Base-by-base conservation (phyloP, 441 rosid species). In the Pelargonium cotyledonis region DNA sequence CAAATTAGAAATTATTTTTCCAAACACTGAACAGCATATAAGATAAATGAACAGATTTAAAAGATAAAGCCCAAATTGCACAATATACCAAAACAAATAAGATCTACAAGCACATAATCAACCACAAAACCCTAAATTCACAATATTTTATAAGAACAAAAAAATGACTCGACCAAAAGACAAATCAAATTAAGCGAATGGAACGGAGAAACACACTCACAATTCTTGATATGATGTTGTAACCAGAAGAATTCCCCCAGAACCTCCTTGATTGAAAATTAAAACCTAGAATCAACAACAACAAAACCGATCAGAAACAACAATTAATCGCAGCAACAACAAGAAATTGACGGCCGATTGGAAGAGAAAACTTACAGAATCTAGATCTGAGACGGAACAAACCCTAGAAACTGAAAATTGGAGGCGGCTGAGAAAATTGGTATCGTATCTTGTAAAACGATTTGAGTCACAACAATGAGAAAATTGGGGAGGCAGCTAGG, bases 211-310 rank as follows among this genome's bases (percentile, higher is more conserved):
- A 8, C 9, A 55, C 21, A 57, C 62, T 18, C 29, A 57, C 29
- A 57, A 57, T 11, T 57, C 29, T 57, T 57, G 29, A 57, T 57
- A 18, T 18, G 62, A 57, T 57, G 41, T 19, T 16, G 62, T 18
- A 18, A 57, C 62, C 62, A 57, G 62, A 57, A 16, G 62, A 38
- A 57, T 57, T 57, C 62, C 62, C 62, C 62, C 62, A 57, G 21
- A 57, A 57, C 62, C 19, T 57, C 29, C 62, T 9, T 8, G 21
- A 57, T 57, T 23, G 6, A 55, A 55, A 16, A 5, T 2, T 15
- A 9, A 57, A 57, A 23, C 62, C 62, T 57, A 23, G 29, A 19
- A 18, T 18, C 23, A 57, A 57, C 29, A 18, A 1, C 8, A 57
- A 9, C 8, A 57, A 18, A 57, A 57, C 8, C 62, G 23, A 57